Percentiles rank a stretch among this genome's conserved stretches.
Conservation (phyloP, 208 protist genomes). For the Leishmania turanica region DNA sequence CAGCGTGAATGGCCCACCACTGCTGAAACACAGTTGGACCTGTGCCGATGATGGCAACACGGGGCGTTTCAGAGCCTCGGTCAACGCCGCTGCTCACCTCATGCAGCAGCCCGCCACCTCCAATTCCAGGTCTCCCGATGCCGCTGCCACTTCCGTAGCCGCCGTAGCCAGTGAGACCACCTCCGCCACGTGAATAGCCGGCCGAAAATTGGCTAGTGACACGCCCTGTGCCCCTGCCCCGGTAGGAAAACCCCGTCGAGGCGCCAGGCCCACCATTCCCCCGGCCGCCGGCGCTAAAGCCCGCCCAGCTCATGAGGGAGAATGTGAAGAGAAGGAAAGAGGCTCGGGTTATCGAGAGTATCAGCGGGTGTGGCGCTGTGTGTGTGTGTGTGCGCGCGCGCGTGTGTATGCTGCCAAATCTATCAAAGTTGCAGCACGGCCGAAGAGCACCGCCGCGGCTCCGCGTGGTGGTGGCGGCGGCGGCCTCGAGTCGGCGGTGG, state of each 20-base stretch:
- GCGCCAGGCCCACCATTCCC: background rate
- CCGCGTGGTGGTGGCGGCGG: background rate
- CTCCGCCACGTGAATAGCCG: background rate
- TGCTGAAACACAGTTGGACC: slow-evolving; percentile 1
- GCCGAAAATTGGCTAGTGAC: slow-evolving; percentile 5
- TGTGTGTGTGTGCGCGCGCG: no score
- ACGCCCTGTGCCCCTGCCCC: background rate
- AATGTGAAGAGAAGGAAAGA: background rate
- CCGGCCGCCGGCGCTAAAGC: slow-evolving; percentile 7
- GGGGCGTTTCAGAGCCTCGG: slow-evolving; percentile 13
- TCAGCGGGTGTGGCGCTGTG: background rate
- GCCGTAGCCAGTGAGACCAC: background rate
- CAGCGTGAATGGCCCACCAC: slow-evolving; percentile 28
- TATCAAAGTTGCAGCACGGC: background rate
- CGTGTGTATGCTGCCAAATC: background rate
- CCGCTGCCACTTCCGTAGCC: background rate
- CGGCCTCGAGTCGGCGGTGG: background rate
- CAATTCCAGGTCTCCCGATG: background rate
- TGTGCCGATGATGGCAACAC: slow-evolving; percentile 26
- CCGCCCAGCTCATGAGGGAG: slow-evolving; percentile 20
- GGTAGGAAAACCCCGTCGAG: background rate
- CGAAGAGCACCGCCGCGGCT: background rate
- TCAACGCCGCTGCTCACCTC: background rate
- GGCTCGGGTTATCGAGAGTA: background rate
- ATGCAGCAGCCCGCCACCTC: background rate